phyloP scores from a whole-genome alignment of 495 filamentous ascomycete species.

The Trichoderma gamsii region DNA sequence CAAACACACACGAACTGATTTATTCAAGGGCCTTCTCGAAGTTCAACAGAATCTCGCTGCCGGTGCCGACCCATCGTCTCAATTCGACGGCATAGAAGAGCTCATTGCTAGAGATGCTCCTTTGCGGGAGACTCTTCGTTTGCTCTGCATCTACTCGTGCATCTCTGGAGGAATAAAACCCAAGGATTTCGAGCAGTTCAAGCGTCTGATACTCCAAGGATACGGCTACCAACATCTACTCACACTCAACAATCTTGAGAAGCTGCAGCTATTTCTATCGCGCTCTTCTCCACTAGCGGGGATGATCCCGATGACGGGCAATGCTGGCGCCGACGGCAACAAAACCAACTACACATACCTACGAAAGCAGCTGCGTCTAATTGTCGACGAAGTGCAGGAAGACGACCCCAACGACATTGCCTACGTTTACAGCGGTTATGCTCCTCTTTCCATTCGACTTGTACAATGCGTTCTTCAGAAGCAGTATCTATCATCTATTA shows the following conservation, averaged over 20 bases:
- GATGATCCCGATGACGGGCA: conserved; percentile 60
- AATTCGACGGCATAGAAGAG: conserved; percentile 88
- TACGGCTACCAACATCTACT: conserved; percentile 93
- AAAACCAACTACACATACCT: conserved; percentile 90
- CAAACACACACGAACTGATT: conserved; percentile 79
- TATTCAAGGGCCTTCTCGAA: conserved; percentile 81
- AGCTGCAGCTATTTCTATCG: conserved; percentile 74
- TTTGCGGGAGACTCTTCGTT: conserved; percentile 69
- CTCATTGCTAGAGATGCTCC: conserved; percentile 81
- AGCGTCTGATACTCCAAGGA: conserved; percentile 78
- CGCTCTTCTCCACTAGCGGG: conserved; percentile 62
- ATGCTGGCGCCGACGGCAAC: conserved; percentile 43
- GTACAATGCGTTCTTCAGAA: conserved; percentile 97
- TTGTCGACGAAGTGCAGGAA: conserved; percentile 95
- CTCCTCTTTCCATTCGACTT: conserved; percentile 84
- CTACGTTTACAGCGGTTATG: conserved; percentile 96
- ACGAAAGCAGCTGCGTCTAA: conserved; percentile 76
- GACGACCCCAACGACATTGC: conserved; percentile 94
- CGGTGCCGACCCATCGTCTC: conserved; percentile 77
- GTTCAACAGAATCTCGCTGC: conserved; percentile 95
- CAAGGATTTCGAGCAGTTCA: conserved; percentile 82
- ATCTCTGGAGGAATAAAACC: conserved; percentile 81
- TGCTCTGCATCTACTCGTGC: conserved; percentile 86
- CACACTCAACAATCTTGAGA: conserved; percentile 84
- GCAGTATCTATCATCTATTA: conserved; percentile 65